Conservation (phyloP, 371 early-diverging fungal species). For the Mucor plumbeus region DNA sequence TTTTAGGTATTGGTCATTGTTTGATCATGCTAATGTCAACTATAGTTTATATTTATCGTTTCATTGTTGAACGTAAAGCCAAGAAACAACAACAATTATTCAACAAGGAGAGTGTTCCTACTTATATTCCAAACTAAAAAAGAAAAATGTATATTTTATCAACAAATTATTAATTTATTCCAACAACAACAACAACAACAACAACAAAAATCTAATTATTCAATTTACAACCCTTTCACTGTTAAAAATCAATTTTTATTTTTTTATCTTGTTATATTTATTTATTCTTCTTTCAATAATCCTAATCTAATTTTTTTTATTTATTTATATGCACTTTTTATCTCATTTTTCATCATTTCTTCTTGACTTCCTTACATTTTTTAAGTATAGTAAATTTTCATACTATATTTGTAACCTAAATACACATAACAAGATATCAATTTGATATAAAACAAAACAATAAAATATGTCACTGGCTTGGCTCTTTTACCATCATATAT, state of each 20-base stretch:
- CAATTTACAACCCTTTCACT: not conserved
- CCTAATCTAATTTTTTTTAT: not conserved
- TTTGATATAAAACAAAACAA: not conserved
- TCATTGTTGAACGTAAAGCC: not conserved
- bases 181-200: not conserved
- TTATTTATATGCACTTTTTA: not conserved
- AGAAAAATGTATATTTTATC: not conserved
- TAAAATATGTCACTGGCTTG: not conserved
- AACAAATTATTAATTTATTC: not conserved
- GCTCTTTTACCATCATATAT: not conserved
- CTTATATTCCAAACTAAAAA: not conserved
- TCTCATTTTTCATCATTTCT: not conserved
- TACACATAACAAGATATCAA: not conserved
- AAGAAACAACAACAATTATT: not conserved
- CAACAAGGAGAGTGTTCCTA: not conserved
- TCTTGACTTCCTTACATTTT: not conserved
- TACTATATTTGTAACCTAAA: not conserved
- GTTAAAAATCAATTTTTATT: not conserved
- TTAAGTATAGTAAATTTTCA: not conserved
- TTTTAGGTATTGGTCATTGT: conserved; percentile 60
- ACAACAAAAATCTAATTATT: not conserved
- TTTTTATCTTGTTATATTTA: not conserved
- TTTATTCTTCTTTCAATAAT: conserved; percentile 3
- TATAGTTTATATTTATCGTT: conserved; percentile 9
- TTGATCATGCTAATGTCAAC: conserved; percentile 31